Conservation (phyloP, 331 rosid genomes). For the Dryas integrifolia region DNA sequence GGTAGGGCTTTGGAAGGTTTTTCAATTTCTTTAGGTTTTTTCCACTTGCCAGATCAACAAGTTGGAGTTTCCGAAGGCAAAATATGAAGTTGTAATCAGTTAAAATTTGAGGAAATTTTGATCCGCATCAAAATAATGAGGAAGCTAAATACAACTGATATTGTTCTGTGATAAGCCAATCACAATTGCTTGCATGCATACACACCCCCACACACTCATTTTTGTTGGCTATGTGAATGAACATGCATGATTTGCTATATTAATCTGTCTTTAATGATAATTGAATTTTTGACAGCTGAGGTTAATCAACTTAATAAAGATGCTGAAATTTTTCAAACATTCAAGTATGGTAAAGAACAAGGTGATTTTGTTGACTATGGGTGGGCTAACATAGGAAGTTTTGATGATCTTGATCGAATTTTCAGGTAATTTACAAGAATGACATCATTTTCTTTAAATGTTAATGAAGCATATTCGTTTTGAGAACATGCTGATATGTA, state of each 20-base stretch:
- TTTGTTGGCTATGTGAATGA: slow-evolving; percentile 1
- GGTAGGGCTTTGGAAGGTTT: neutral
- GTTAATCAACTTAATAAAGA: slow-evolving; percentile 45
- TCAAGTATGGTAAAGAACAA: slow-evolving; percentile 62
- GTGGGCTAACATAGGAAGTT: slow-evolving; percentile 92
- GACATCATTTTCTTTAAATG: neutral
- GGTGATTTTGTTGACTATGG: slow-evolving; percentile 74
- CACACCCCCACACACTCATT: neutral
- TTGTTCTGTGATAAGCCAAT: neutral
- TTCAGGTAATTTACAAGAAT: slow-evolving; percentile 61
- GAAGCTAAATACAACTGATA: slow-evolving; percentile 1
- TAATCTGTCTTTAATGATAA: slow-evolving; percentile 16
- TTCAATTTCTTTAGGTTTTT: neutral
- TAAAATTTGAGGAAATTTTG: neutral
- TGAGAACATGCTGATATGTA: neutral
- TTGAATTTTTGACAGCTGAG: slow-evolving; percentile 45
- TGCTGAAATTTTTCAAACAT: slow-evolving; percentile 46
- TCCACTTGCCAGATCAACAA: neutral
- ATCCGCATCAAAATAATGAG: neutral
- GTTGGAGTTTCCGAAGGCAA: neutral
- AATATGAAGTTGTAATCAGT: neutral
- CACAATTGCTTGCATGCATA: neutral
- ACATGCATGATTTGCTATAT: slow-evolving; percentile 17
- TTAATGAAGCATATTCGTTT: neutral
- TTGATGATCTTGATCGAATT: slow-evolving; percentile 84